Evolutionary conservation across 116 monocot genomes (phyloP), one percentile per base, ranked within the genome.

Genomic region (Cymodocea nodosa): DNA sequence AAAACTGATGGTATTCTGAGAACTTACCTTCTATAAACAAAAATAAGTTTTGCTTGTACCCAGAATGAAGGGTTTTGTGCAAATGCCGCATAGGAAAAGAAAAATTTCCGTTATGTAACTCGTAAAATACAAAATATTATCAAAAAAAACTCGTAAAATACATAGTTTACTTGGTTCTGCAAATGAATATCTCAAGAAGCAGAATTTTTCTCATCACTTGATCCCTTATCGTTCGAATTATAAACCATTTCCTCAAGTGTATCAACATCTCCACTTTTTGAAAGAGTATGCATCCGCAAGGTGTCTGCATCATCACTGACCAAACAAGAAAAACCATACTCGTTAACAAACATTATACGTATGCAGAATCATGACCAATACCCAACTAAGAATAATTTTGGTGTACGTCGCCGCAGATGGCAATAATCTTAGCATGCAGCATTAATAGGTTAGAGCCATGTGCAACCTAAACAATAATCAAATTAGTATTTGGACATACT

Each of bases 231-330:
- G 15, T 80, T 87, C 36, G 80, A 75, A 64, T 50, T 84, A 73
- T 70, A 77, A 59, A 78, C 75, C 85, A 85, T 81, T 59, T 80
- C 85, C 68, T 85, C 73, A 23, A 90, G 79, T 15, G 87, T 80
- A 34, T 97, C 91, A n/a, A 97, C 39, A 54, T 90, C 91, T 49
- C 83, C 81, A 22, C 44, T 73, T 64, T 83, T 80, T 17, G 95
- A 87, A n/a, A 91, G 81, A 0, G 85, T 85, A 34, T 81, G 76
- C 25, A 88, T 76, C 35, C 88, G 77, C 18, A 97, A 76, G 2
- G 60, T 77, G 9, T 91, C 85, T 36, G 91, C 97, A 72, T 97
- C 97, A 70, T 91, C 88, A 69, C 97, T 97, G 73, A 48, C 58
- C 59, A 67, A 15, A 68, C 25, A 50, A 36, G 18, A 75, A 59